Conservation (phyloP, 2,329 filamentous ascomycete species). For the Orbilia javanica region DNA sequence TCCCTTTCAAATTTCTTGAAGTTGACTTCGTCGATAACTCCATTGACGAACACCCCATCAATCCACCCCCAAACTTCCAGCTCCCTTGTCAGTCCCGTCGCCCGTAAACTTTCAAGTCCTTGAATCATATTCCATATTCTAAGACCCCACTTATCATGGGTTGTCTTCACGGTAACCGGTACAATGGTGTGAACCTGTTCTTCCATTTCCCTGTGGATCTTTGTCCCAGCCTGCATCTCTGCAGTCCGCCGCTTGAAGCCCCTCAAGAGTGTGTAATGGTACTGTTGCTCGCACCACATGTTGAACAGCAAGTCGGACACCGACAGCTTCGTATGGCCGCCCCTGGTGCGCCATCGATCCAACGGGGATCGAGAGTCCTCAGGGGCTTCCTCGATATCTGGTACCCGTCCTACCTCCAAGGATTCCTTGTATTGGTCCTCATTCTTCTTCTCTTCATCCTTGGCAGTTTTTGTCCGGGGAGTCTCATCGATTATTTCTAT, state of each 20-base stretch:
- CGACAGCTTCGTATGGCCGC: conserved; percentile 77
- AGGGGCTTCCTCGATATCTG: conserved; percentile 20
- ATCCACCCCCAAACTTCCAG: conserved; percentile 87
- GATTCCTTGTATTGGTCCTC: conserved; percentile 3
- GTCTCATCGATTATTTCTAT: conserved; percentile 57
- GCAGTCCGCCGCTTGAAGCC: conserved; percentile 80
- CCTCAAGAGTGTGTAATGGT: conserved; percentile 84
- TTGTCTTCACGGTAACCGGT: conserved; percentile 75
- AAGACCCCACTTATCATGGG: conserved; percentile 84
- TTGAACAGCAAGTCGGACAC: conserved; percentile 90
- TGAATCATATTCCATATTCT: conserved; percentile 92
- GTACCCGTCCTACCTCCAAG: conserved; percentile 10
- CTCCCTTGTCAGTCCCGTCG: conserved; percentile 79
- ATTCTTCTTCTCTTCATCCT: conserved; percentile 10
- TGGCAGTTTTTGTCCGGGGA: conserved; percentile 17
- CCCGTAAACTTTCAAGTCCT: conserved; percentile 79
- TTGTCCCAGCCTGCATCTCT: conserved; percentile 86
- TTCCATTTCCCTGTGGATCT: conserved; percentile 85
- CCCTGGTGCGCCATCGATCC: conserved; percentile 60
- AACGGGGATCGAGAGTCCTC: conserved; percentile 54
- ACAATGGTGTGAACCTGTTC: conserved; percentile 85
- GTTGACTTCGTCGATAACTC: conserved; percentile 88
- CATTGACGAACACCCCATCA: conserved; percentile 85
- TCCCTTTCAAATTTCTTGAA: conserved; percentile 73
- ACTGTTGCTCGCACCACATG: conserved; percentile 96